Base-by-base conservation (phyloP, 225 moss, liverwort and hornwort species). In the Climacium dendroides region DNA sequence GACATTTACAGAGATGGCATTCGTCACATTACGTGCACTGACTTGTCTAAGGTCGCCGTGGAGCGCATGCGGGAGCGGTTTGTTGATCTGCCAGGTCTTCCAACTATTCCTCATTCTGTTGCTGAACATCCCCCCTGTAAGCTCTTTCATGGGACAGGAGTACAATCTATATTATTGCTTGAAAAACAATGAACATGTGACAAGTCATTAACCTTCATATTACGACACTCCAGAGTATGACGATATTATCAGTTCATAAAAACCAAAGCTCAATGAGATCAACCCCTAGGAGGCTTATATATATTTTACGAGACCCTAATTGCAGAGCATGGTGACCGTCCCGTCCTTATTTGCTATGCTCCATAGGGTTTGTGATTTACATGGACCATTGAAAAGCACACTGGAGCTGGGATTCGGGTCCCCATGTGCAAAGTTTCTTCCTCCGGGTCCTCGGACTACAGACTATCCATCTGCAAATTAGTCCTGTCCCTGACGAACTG, bases 1-100 rank as follows among this genome's bases (percentile, higher is more conserved):
- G 92, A 95, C 73, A 92, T 98, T 85, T 95, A 90, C 85, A 95
- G 92, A 85, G 97, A 97, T 89, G 97, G 98, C 82, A 95, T 98
- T 87, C 88, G 82, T 80, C 89, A 90, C 66, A 97, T 98, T 63
- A 96, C 92, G 23, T 95, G 97, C 85, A 96, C 94, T 59, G 97
- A 98, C 89, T 87, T 97, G 84, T 98, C 98, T 5, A 93, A 91
- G 70, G 89, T 97, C 26, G 97, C 91, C 13, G 94, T 98, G 41
- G 88, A 95, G 80, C 92, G 81, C 72, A 90, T 95, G 94, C 87
- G 90, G 86, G 89, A 95, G 74, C 92, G 94, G 74, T 94, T 93
- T 59, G 77, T 84, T 62, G 85, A 87, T 79, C 24, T 88, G 62
- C 88, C 90, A 94, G 93, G 94, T 94, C 63, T 67, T 83, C 28